These are phyloP conservation scores for Rhizopogon sp. DNA, from an alignment of 768 basidiomycete genomes.

Conservation along the genomic window DNA sequence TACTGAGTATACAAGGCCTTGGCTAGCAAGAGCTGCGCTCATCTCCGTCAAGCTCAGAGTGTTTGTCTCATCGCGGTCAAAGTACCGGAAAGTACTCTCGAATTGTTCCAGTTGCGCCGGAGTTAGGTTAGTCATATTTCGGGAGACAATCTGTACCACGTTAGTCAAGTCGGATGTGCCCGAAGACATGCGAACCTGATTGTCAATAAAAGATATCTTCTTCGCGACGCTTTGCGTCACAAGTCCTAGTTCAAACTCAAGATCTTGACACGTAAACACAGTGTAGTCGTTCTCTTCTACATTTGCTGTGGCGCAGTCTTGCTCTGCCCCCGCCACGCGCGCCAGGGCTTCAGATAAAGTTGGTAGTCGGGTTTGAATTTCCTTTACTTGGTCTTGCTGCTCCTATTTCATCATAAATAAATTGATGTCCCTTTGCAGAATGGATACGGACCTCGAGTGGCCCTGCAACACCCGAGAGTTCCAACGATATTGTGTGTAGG, in stretches of 20 bases:
- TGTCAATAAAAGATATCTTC: conserved; percentile 95
- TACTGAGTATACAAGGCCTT: conserved; percentile 90
- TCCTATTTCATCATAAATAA: conserved; percentile 35
- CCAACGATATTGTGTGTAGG: conserved; percentile 59
- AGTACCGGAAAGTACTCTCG: conserved; percentile 96
- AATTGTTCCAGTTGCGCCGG: conserved; percentile 96
- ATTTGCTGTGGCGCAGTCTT: conserved; percentile 79
- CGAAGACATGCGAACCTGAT: conserved; percentile 57
- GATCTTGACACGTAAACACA: conserved; percentile 81
- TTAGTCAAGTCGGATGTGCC: background rate
- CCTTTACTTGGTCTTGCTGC: conserved; percentile 65
- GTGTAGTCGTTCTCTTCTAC: conserved; percentile 98
- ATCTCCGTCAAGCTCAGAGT: conserved; percentile 82
- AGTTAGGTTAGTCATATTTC: conserved; percentile 90
- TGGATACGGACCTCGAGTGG: conserved; percentile 58
- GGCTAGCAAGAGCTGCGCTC: conserved; percentile 89
- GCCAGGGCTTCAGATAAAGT: conserved; percentile 53
- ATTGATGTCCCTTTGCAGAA: conserved; percentile 6
- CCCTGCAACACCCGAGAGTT: conserved; percentile 71
- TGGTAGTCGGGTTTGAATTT: conserved; percentile 65
- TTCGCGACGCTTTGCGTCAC: conserved; percentile 76
- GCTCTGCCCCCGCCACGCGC: conserved; percentile 59
- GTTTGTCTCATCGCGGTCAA: conserved; percentile 90
- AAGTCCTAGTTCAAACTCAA: conserved; percentile 84
- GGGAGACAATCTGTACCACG: conserved; percentile 73